Evolutionary conservation across 2,329 filamentous ascomycete species (phyloP).

Genomic region (Aspergillus texensis): DNA sequence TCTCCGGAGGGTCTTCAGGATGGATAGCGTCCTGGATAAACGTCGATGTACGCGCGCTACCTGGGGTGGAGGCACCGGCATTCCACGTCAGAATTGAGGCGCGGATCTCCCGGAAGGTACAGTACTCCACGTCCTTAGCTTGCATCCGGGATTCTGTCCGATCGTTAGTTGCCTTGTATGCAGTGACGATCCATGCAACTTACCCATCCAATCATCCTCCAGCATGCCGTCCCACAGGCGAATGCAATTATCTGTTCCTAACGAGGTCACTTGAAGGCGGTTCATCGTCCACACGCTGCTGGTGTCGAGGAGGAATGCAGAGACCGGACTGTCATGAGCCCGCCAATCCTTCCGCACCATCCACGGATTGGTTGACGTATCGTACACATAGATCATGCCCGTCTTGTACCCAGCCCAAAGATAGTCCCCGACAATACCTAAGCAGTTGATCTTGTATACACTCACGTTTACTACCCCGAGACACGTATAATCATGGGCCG

Average conservation of each 20-base stretch:
- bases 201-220: constrained; percentile 88
- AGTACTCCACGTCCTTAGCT: constrained; percentile 77
- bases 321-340: constrained; percentile 81
- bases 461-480: constrained; percentile 82
- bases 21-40: constrained; percentile 83
- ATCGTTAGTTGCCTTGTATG: constrained; percentile 22
- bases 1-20: constrained; percentile 78
- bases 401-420: constrained; percentile 96
- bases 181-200: constrained; percentile 21
- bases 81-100: constrained; percentile 93
- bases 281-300: constrained; percentile 85
- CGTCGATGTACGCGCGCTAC: constrained; percentile 72
- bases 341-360: constrained; percentile 91
- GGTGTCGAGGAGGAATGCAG: constrained; percentile 74
- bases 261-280: constrained; percentile 78
- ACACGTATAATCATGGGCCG: constrained; percentile 73
- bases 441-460: constrained; percentile 89
- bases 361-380: constrained; percentile 82
- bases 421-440: constrained; percentile 77
- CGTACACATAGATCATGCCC: constrained; percentile 91
- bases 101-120: constrained; percentile 79
- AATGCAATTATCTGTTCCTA: constrained; percentile 84
- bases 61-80: constrained; percentile 91
- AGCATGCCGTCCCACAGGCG: constrained; percentile 90
- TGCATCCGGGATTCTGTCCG: constrained; percentile 78